phyloP scores from a whole-genome alignment of 495 filamentous ascomycete genomes.

The Lophium mytilinum region DNA sequence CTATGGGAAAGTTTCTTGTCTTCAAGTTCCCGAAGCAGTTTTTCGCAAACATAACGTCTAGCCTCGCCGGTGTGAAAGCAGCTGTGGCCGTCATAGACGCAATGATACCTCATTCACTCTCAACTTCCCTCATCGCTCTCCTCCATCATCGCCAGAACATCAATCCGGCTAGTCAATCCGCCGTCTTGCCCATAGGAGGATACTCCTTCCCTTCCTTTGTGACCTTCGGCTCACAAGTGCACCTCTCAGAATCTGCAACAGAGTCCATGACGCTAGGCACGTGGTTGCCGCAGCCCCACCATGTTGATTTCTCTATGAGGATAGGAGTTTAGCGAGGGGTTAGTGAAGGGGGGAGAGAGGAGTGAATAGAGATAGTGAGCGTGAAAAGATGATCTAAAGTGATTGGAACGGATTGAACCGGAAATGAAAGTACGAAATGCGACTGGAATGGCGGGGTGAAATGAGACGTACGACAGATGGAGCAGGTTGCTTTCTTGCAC shows the following conservation, averaged over 20 bases:
- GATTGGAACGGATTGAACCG: not conserved
- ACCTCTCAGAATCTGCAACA: constrained; percentile 39
- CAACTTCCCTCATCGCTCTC: too few relatives aligned
- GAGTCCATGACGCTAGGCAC: constrained; percentile 36
- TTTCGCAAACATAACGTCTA: too few relatives aligned
- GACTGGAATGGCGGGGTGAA: not conserved
- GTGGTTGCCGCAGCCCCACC: constrained; percentile 36
- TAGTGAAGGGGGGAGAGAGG: not conserved
- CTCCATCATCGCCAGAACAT: constrained; percentile 3
- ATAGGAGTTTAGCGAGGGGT: not conserved
- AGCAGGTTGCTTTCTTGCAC: constrained; percentile 34
- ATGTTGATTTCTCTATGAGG: constrained; percentile 29
- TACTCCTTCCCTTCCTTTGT: constrained; percentile 33
- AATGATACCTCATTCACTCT: too few relatives aligned
- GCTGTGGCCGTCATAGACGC: too few relatives aligned
- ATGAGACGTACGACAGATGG: constrained; percentile 31
- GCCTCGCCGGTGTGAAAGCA: too few relatives aligned
- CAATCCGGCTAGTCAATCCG: constrained; percentile 15
- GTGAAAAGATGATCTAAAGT: not conserved
- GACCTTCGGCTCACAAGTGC: constrained; percentile 40
- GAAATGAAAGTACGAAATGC: not conserved
- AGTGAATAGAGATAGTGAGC: not conserved
- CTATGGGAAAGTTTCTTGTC: too few relatives aligned
- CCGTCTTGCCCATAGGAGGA: constrained; percentile 24
- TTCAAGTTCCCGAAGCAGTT: too few relatives aligned